These are phyloP conservation scores for Chaetomium strumarium DNA, from an alignment of 2,329 filamentous ascomycete genomes.

Conservation along the genomic window DNA sequence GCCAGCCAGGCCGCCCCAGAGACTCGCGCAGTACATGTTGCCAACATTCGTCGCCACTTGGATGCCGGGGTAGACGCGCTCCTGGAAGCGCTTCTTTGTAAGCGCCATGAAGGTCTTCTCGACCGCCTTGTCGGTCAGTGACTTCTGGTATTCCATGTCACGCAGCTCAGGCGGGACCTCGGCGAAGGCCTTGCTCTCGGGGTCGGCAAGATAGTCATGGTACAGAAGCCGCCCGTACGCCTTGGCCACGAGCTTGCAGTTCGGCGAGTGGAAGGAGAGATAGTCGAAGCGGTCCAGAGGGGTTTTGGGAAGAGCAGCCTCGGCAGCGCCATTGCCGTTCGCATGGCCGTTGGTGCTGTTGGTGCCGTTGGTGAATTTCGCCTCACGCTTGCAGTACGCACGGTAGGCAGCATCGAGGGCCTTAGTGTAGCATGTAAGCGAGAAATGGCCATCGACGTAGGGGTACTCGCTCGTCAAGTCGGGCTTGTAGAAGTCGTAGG, in stretches of 20 bases:
- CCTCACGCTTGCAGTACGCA: slow-evolving; percentile 71
- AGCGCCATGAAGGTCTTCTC: slow-evolving; percentile 84
- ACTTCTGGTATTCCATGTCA: slow-evolving; percentile 73
- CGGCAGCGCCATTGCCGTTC: slow-evolving; percentile 37
- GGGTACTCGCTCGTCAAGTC: slow-evolving; percentile 84
- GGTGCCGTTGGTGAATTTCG: slow-evolving; percentile 44
- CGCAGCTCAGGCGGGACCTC: slow-evolving; percentile 71
- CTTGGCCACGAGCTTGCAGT: slow-evolving; percentile 82
- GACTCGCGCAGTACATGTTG: slow-evolving; percentile 64
- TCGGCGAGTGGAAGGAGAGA: slow-evolving; percentile 76
- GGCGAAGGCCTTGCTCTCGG: slow-evolving; percentile 60
- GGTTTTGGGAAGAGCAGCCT: slow-evolving; percentile 45
- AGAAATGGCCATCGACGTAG: slow-evolving; percentile 79
- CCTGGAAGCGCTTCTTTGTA: slow-evolving; percentile 77
- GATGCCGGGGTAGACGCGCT: slow-evolving; percentile 67
- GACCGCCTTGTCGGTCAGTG: slow-evolving; percentile 71
- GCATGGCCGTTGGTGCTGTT: slow-evolving; percentile 50
- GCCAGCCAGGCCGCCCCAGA: slow-evolving; percentile 71
- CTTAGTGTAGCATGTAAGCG: slow-evolving; percentile 73
- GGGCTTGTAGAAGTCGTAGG: slow-evolving; percentile 88
- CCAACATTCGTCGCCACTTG: slow-evolving; percentile 72
- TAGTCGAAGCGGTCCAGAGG: slow-evolving; percentile 77
- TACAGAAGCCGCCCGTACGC: slow-evolving; percentile 79
- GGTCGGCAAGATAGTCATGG: slow-evolving; percentile 74
- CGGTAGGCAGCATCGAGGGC: slow-evolving; percentile 77